These are phyloP conservation scores for Solanum bulbocastanum DNA, from an alignment of 257 asterid genomes.

Conservation along the genomic window DNA sequence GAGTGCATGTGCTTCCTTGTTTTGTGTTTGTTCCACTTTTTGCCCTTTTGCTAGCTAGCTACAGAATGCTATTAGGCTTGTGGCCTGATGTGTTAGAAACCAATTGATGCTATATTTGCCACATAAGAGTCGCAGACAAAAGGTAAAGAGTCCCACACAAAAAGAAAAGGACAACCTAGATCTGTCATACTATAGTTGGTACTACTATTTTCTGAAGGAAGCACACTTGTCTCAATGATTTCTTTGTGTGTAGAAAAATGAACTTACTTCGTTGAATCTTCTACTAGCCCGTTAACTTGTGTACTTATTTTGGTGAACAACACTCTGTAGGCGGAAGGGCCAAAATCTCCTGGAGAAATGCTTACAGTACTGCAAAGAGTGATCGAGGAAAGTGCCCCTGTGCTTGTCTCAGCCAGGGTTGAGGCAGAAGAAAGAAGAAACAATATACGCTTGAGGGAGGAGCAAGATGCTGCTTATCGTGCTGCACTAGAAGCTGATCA, in stretches of 20 bases:
- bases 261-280: background rate
- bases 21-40: background rate
- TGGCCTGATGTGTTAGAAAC: background rate
- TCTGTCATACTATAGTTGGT: background rate
- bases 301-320: background rate
- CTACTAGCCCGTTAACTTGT: background rate
- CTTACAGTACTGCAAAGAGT: constrained; percentile 69
- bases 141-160: background rate
- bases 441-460: constrained; percentile 78
- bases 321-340: constrained; percentile 72
- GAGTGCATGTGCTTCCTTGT: background rate
- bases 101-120: background rate
- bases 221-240: background rate
- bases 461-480: constrained; percentile 94
- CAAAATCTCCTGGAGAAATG: constrained; percentile 77
- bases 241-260: background rate
- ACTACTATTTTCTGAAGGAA: background rate
- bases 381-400: constrained; percentile 95
- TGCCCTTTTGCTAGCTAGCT: background rate
- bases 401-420: constrained; percentile 76
- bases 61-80: background rate
- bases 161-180: background rate
- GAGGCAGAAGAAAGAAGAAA: constrained; percentile 96
- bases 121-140: background rate
- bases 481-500: constrained; percentile 99